Percentiles rank a stretch among this genome's conserved stretches.
Conservation (phyloP, 177 flowering plant species). For the Vitis hybrid region DNA sequence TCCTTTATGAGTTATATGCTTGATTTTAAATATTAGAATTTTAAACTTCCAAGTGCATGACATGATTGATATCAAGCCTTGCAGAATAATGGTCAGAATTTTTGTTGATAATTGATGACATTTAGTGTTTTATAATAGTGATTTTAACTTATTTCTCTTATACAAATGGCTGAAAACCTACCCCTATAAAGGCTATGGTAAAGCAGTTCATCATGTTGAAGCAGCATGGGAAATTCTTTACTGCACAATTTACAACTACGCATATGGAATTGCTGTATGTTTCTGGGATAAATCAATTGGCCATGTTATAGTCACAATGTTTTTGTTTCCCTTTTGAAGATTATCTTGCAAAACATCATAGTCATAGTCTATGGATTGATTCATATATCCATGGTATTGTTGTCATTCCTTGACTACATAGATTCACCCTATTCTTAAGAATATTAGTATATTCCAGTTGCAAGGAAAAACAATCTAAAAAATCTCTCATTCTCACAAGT, state of each 20-base stretch:
- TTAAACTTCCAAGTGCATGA: not conserved
- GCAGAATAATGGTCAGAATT: not conserved
- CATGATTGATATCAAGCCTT: not conserved
- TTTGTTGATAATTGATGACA: not conserved
- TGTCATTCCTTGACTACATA: no score
- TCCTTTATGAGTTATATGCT: no score
- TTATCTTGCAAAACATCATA: no score
- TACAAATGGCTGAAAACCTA: conserved; percentile 83
- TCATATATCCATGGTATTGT: no score
- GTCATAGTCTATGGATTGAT: no score
- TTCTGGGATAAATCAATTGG: not conserved
- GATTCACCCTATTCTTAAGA: no score
- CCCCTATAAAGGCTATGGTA: conserved; percentile 77
- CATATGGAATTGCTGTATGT: conserved; percentile 89
- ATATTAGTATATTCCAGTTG: no score
- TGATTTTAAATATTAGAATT: not conserved
- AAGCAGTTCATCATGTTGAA: conserved; percentile 55
- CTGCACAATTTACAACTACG: conserved; percentile 80
- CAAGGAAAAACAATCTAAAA: no score
- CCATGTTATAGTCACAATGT: not conserved
- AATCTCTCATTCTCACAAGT: no score
- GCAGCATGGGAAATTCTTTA: conserved; percentile 91
- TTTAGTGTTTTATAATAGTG: not conserved
- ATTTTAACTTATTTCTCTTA: conserved; percentile 13
- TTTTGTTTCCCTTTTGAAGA: no score